Base-by-base conservation (phyloP, 2,329 filamentous ascomycete genomes). In the Verticillium nubilum region DNA sequence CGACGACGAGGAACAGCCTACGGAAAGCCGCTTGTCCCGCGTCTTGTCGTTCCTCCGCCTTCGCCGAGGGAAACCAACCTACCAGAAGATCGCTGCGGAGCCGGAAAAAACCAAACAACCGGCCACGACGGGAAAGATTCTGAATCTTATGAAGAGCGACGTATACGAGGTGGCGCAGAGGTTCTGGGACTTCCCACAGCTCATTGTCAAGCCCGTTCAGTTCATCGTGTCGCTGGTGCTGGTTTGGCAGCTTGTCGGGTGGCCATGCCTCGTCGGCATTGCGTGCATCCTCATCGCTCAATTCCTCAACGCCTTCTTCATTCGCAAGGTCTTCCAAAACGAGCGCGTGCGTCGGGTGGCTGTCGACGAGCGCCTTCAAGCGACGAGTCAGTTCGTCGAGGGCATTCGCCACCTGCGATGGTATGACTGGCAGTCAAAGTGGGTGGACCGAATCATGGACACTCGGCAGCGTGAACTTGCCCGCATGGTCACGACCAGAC, bases 81-180 rank as follows among this genome's bases (percentile, higher is more conserved):
- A 47, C n/a, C 52, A 62, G 19, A 65, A 64, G 10, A 68, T 66
- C 23, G 59, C 63, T 37, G 59, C 60, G 9, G 65, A 60, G 58
- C 52, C 71, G 71, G 59, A 61, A 61, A 54, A 31, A 27, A 80
- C 82, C 59, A 76, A 83, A 60, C 77, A 83, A 59, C 84, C 89
- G 2, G 91, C 92, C 0, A 92, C 90, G 0, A 94, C 93, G 74
- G 92, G 92, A 7, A 96, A 96, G 69, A 95, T 97, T 57, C 82
- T 97, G 62, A 97, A 96, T 67, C 74, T 97, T 2, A 90, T 96
- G 79, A 87, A 91, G 55, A 86, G 83, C 60, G 91, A 95, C 70
- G 90, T 89, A 0, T 95, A 94, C 68, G 89, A 93, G 69, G 85
- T 94, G 42, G 84, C 91, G 2, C 91, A 94, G 67, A 78, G 90